These are phyloP conservation scores for Blastocystis sp. DNA, from an alignment of 352 stramenopile genomes.

Conservation along the genomic window DNA sequence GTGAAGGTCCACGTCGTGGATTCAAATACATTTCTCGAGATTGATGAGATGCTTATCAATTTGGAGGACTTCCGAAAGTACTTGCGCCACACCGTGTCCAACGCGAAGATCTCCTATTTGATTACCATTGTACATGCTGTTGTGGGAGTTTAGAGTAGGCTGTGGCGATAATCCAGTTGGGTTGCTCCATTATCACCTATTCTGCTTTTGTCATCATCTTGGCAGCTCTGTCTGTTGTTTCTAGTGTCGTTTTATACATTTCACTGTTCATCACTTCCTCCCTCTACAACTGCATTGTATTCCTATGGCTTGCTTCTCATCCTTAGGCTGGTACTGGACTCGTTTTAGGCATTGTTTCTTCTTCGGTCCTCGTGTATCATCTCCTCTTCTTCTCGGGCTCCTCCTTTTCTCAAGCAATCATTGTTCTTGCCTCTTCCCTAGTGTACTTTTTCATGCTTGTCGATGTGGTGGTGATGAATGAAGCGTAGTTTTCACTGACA, in stretches of 20 bases:
- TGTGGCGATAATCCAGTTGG: conserved; percentile 1
- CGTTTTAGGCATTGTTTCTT: neutral
- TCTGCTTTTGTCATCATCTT: neutral
- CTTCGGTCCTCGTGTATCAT: neutral
- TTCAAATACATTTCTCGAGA: conserved; percentile 6
- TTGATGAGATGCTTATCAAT: conserved; percentile 21
- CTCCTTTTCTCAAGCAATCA: neutral
- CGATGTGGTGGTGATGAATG: neutral
- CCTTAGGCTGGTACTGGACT: conserved; percentile 12
- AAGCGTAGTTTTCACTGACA: conserved; percentile 20
- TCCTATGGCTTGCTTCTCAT: neutral
- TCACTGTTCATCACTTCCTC: conserved; percentile 3
- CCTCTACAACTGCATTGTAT: conserved; percentile 35
- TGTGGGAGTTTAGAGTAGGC: neutral
- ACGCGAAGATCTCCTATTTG: conserved; percentile 15
- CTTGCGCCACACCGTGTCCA: neutral
- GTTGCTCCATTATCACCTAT: conserved; percentile 11
- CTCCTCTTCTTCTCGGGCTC: neutral
- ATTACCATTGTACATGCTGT: neutral
- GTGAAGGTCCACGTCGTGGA: conserved; percentile 1
- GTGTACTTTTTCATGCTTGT: conserved; percentile 40
- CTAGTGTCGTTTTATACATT: conserved; percentile 6
- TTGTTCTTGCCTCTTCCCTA: conserved; percentile 1
- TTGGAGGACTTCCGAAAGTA: conserved; percentile 36
- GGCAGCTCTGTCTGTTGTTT: neutral